Percentiles rank a stretch among this genome's conserved stretches.
phyloP scores from a whole-genome alignment of 2,329 filamentous ascomycete species.

The Penicillium sp. region DNA sequence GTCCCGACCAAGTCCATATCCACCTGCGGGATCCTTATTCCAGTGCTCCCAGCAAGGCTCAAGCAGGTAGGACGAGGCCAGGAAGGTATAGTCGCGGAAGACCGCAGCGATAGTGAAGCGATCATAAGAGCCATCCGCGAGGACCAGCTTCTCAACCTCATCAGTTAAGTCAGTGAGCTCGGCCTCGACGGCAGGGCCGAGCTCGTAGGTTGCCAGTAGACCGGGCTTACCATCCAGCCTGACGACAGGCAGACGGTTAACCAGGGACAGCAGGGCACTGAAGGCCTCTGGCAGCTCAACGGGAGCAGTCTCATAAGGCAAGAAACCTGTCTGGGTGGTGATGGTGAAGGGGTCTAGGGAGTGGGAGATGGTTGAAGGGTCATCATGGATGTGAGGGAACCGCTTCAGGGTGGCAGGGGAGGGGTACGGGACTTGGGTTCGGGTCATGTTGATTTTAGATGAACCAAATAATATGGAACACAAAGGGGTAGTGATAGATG shows the following conservation, averaged over 20 bases:
- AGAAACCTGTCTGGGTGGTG: conserved; percentile 46
- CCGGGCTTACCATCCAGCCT: conserved; percentile 70
- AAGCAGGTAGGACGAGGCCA: conserved; percentile 82
- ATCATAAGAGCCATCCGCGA: conserved; percentile 56
- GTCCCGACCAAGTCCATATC: conserved; percentile 74
- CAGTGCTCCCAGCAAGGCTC: conserved; percentile 84
- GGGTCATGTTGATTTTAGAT: conserved; percentile 34
- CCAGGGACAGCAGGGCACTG: conserved; percentile 64
- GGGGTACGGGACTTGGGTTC: conserved; percentile 30
- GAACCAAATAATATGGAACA: not conserved
- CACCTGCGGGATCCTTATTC: conserved; percentile 55
- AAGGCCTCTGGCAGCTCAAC: conserved; percentile 67
- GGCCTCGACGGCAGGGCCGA: conserved; percentile 70
- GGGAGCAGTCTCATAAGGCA: conserved; percentile 41
- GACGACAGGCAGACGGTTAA: conserved; percentile 74
- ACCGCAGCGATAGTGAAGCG: conserved; percentile 77
- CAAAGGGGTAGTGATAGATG: not conserved
- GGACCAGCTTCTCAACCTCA: conserved; percentile 63
- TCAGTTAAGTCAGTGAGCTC: conserved; percentile 73
- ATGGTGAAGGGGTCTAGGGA: conserved; percentile 48
- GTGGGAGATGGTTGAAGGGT: conserved; percentile 40
- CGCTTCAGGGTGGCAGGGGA: conserved; percentile 36
- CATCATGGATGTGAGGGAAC: conserved; percentile 46
- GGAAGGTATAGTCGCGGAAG: conserved; percentile 88
- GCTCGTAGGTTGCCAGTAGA: conserved; percentile 67